phyloP scores from a whole-genome alignment of 768 basidiomycete genomes.

The Podaxis sp. region DNA sequence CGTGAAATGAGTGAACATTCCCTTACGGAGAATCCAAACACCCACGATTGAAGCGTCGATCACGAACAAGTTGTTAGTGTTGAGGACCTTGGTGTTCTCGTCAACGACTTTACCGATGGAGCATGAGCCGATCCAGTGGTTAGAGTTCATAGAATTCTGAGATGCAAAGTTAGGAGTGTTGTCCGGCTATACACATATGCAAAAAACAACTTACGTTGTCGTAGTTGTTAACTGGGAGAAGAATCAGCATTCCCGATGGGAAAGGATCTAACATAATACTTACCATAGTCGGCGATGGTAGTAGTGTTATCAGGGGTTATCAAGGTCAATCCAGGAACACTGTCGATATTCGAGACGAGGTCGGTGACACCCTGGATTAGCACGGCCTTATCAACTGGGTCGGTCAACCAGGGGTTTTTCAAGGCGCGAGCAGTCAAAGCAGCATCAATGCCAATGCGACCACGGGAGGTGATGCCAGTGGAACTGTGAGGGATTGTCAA shows the following conservation, averaged over 20 bases:
- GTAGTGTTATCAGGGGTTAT: slow-evolving; percentile 63
- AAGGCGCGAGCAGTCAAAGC: slow-evolving; percentile 47
- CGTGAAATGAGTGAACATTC: slow-evolving; percentile 33
- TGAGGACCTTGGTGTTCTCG: slow-evolving; percentile 51
- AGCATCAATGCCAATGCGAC: slow-evolving; percentile 59
- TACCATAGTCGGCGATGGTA: slow-evolving; percentile 43
- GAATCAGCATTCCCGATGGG: background rate
- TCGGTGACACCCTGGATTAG: slow-evolving; percentile 52
- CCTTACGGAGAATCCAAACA: background rate
- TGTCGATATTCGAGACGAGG: slow-evolving; percentile 39
- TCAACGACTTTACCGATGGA: slow-evolving; percentile 49
- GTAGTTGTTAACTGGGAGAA: slow-evolving; percentile 42
- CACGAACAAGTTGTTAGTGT: slow-evolving; percentile 52
- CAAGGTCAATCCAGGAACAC: slow-evolving; percentile 49
- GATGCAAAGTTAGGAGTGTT: background rate
- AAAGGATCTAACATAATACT: background rate
- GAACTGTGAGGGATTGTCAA: slow-evolving; percentile 34
- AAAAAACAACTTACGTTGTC: slow-evolving; percentile 22
- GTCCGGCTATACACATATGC: background rate
- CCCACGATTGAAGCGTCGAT: slow-evolving; percentile 42
- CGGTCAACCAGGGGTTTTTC: slow-evolving; percentile 57
- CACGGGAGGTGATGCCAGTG: slow-evolving; percentile 59
- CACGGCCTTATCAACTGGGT: slow-evolving; percentile 54
- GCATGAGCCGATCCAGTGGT: slow-evolving; percentile 57
- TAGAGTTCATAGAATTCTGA: slow-evolving; percentile 49